A percentile compares a stretch with the other conserved stretches of the same genome.
Conservation (phyloP, 441 rosid genomes). For the Pelargonium fulgidum region DNA sequence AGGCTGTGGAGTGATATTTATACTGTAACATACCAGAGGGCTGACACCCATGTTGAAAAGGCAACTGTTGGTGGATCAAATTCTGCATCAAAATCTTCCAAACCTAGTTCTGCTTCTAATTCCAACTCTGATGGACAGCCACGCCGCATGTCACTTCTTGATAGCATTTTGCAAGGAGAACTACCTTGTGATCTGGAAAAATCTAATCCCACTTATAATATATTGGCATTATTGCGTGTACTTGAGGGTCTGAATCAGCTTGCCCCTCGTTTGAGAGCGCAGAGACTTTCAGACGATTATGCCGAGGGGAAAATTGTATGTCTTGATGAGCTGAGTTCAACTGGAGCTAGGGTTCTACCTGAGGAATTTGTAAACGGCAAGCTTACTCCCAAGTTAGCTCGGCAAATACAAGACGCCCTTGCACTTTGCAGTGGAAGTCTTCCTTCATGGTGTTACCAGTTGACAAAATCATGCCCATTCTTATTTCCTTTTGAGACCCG, state of each 20-base stretch:
- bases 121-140: slow-evolving; percentile 48
- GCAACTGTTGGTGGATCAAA: slow-evolving; percentile 55
- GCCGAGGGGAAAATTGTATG: slow-evolving; percentile 61
- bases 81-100: slow-evolving; percentile 50
- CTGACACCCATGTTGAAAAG: slow-evolving; percentile 72
- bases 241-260: slow-evolving; percentile 94
- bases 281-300: slow-evolving; percentile 50
- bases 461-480: slow-evolving; percentile 96
- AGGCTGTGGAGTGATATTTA: slow-evolving; percentile 87
- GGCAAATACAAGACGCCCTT: slow-evolving; percentile 98
- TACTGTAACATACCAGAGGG: slow-evolving; percentile 82
- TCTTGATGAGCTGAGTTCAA: slow-evolving; percentile 50
- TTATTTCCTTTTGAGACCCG: slow-evolving; percentile 98
- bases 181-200: slow-evolving; percentile 97
- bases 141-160: slow-evolving; percentile 62
- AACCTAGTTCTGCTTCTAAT: slow-evolving; percentile 41
- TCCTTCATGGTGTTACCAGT: slow-evolving; percentile 96
- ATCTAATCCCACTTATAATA: slow-evolving; percentile 79
- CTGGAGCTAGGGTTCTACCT: slow-evolving; percentile 50
- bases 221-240: slow-evolving; percentile 80
- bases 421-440: slow-evolving; percentile 98
- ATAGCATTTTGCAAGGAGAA: slow-evolving; percentile 89
- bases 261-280: slow-evolving; percentile 76
- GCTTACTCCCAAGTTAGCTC: slow-evolving; percentile 97
- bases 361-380: slow-evolving; percentile 87